Conservation (phyloP, 306 rosid genomes). For the Dicorynia guianensis region DNA sequence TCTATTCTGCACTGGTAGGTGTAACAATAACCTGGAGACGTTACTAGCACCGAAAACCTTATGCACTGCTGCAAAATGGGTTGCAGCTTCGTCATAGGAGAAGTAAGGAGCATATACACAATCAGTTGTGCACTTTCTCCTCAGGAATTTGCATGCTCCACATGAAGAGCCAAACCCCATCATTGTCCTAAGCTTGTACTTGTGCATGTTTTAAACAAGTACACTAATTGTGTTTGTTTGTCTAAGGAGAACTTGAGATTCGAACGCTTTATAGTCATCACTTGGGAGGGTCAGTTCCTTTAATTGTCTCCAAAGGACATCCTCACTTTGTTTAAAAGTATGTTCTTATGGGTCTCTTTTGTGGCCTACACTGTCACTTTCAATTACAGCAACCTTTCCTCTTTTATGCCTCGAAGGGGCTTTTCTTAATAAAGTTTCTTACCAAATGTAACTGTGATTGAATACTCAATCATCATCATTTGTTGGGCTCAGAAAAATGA, state of each 20-base stretch:
- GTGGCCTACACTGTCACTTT: constrained; percentile 78
- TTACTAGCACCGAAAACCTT: constrained; percentile 90
- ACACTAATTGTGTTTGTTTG: constrained; percentile 29
- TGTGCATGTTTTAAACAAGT: constrained; percentile 30
- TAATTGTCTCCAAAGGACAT: constrained; percentile 52
- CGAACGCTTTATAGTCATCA: constrained; percentile 67
- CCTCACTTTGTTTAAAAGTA: constrained; percentile 44
- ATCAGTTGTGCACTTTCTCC: constrained; percentile 74
- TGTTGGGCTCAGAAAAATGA: constrained; percentile 6
- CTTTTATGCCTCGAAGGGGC: constrained; percentile 54
- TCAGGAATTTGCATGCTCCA: constrained; percentile 89
- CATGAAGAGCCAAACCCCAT: constrained; percentile 78
- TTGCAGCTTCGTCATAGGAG: constrained; percentile 74
- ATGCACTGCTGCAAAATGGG: constrained; percentile 85
- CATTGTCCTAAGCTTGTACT: constrained; percentile 54
- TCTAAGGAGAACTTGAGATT: constrained; percentile 49
- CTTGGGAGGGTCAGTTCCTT: constrained; percentile 44
- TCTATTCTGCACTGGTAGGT: constrained; percentile 71
- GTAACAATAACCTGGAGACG: constrained; percentile 69
- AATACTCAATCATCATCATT: constrained; percentile 41
- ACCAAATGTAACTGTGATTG: constrained; percentile 51
- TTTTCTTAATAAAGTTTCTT: constrained; percentile 44
- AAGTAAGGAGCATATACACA: constrained; percentile 88
- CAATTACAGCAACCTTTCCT: constrained; percentile 60
- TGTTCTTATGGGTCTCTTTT: constrained; percentile 73